Evolutionary conservation across 1,284 basidiomycete species (phyloP).

Genomic region (Fomitopsis betulina): DNA sequence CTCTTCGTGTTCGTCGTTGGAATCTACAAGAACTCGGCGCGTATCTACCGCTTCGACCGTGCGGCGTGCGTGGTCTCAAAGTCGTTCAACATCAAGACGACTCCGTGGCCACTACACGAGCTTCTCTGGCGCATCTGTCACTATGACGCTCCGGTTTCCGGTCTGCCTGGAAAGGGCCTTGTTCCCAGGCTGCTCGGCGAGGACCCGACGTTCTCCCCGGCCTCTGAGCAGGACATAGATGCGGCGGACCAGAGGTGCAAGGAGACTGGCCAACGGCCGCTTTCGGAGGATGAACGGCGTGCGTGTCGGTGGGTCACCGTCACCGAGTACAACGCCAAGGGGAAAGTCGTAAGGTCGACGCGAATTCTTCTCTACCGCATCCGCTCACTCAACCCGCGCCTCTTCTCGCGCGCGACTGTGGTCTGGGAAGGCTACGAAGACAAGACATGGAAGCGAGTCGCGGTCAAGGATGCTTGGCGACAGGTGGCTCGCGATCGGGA

Average conservation of each 20-base stretch:
- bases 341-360: background rate
- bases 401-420: background rate
- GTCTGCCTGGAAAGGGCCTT: background rate
- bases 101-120: background rate
- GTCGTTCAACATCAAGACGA: background rate
- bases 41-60: constrained; percentile 9
- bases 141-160: background rate
- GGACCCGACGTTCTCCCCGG: background rate
- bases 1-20: constrained; percentile 11
- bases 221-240: background rate
- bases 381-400: background rate
- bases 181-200: background rate
- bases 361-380: background rate
- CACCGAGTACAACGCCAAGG: background rate
- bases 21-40: constrained; percentile 7
- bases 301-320: background rate
- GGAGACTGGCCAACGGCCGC: background rate
- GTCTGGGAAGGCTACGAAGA: background rate
- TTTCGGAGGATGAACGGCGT: background rate
- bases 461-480: background rate
- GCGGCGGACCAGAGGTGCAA: background rate
- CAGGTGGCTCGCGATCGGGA: background rate
- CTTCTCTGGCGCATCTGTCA: background rate
- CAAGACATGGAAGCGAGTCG: background rate
- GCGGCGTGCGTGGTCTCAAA: constrained; percentile 2